These are phyloP conservation scores for Hondaea fermentalgiana DNA, from an alignment of 108 stramenopile species.

Conservation along the genomic window DNA sequence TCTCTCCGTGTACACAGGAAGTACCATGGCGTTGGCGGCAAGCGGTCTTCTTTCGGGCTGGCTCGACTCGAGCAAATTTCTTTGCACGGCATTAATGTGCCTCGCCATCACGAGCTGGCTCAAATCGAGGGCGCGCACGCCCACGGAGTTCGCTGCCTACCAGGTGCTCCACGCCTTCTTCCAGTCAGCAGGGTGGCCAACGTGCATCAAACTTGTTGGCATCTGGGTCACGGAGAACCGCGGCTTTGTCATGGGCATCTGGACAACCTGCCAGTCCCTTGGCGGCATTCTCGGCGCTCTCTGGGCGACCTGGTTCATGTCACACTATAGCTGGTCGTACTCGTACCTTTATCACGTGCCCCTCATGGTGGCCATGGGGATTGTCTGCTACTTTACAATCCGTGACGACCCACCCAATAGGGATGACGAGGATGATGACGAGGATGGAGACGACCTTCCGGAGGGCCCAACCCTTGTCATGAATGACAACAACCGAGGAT, in stretches of 20 bases:
- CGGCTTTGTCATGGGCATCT: slow-evolving; percentile 14
- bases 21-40: background rate
- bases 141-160: background rate
- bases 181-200: background rate
- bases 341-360: background rate
- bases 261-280: background rate
- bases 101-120: background rate
- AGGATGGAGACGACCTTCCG: background rate
- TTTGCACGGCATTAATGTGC: background rate
- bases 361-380: background rate
- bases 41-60: background rate
- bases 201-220: background rate
- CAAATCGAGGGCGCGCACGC: background rate
- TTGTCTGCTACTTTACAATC: background rate
- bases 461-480: background rate
- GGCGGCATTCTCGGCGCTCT: background rate
- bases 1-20: background rate
- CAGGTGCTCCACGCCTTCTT: slow-evolving; percentile 10
- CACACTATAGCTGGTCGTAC: background rate
- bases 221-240: background rate
- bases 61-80: background rate
- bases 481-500: background rate
- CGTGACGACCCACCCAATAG: background rate
- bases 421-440: background rate
- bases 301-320: slow-evolving; percentile 12